These are phyloP conservation scores for Yarrowia galli DNA, from an alignment of 1,139 yeast species.

Conservation along the genomic window DNA sequence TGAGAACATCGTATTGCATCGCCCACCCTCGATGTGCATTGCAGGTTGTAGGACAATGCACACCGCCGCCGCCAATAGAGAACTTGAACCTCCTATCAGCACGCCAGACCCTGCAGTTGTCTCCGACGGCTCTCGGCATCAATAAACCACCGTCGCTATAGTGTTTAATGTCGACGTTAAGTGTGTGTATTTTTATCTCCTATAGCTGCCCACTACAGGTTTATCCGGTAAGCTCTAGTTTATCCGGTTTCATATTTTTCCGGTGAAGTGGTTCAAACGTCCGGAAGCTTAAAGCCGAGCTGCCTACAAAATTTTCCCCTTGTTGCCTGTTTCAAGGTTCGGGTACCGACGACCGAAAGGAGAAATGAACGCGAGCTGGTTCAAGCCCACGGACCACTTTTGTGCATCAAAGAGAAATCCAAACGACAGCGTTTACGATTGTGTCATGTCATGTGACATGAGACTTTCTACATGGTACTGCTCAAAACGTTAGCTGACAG, in stretches of 20 bases:
- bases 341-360: not conserved
- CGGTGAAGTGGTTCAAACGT: slow-evolving; percentile 1
- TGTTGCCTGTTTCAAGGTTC: slow-evolving; percentile 1
- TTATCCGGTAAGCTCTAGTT: slow-evolving; percentile 11
- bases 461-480: no score
- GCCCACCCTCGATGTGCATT: slow-evolving; percentile 14
- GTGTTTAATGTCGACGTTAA: slow-evolving; percentile 3
- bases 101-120: slow-evolving; percentile 18
- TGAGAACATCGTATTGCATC: not conserved
- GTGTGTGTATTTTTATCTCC: not conserved
- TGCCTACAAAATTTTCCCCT: not conserved
- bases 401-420: not conserved
- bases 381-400: not conserved
- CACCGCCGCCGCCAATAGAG: not conserved
- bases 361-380: slow-evolving; percentile 11
- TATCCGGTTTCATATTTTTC: slow-evolving; percentile 19
- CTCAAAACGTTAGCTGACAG: no score
- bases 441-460: slow-evolving; percentile 6
- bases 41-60: not conserved
- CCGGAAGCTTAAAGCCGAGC: not conserved
- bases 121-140: not conserved
- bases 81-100: slow-evolving; percentile 3
- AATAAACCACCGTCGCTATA: not conserved
- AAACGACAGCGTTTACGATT: not conserved
- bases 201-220: not conserved